phyloP scores from a whole-genome alignment of 805 yeast species.

The Candida oleophila region DNA sequence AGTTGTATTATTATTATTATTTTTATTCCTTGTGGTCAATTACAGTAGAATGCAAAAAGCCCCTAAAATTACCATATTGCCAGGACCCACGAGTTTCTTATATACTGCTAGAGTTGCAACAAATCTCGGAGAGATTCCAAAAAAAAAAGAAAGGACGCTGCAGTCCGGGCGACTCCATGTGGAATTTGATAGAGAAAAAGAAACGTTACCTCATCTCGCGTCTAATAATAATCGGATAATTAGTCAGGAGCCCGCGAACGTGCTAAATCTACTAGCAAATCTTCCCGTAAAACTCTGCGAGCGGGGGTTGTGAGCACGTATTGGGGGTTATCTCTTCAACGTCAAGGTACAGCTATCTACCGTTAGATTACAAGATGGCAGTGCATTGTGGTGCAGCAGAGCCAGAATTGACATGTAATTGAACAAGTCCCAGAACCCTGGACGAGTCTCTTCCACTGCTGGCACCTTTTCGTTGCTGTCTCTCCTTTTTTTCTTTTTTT shows the following conservation, averaged over 20 bases:
- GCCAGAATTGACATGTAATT: no score
- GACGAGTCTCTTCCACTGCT: no score
- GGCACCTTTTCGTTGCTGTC: no score
- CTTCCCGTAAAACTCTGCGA: constrained; percentile 3
- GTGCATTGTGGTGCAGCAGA: neutral
- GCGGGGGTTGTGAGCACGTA: neutral
- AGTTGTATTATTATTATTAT: neutral
- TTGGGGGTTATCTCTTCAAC: neutral
- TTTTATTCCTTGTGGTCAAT: neutral
- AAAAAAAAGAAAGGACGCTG: constrained; percentile 1
- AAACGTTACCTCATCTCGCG: neutral
- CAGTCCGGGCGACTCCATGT: no score
- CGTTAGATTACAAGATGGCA: neutral
- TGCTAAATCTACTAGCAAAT: no score
- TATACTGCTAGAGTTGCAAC: neutral
- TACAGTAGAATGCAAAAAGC: neutral
- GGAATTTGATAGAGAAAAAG: no score
- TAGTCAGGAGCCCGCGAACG: no score
- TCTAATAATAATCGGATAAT: no score
- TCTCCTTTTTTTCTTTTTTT: no score
- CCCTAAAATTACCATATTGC: neutral
- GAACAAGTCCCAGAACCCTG: no score
- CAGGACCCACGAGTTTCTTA: neutral
- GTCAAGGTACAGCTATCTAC: neutral
- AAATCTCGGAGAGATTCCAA: neutral